Evolutionary conservation across 176 grass and related monocot species (phyloP), one percentile per base, ranked within the genome.

Genomic region (Tillandsia fasciculata): DNA sequence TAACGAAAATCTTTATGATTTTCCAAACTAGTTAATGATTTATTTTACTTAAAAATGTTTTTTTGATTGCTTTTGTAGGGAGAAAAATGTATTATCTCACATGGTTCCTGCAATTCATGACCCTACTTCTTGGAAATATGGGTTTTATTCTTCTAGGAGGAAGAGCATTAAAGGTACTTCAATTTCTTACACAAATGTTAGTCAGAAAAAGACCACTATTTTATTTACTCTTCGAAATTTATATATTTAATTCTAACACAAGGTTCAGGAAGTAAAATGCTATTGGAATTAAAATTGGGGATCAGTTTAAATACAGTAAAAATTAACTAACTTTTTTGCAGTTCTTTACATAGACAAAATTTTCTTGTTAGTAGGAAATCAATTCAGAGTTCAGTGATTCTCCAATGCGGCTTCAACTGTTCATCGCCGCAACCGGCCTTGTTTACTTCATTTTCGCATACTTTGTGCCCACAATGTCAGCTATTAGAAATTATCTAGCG

Each of bases 401-500:
- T 18, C 77, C 87, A 0, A 65, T 81, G 47, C 76, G 87, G 87
- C 84, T 91, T 12, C 87, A 96, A 68, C 76, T 70, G 26, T 96
- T 76, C 82, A 72, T 96, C 63, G 26, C 59, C 0, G 71, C 68
- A 2, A 91, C 84, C 2, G 91, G 91, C 2, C 13, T 28, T 27
- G 5, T 88, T 59, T 96, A 91, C 58, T 81, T 91, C 74, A 64
- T 76, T 69, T 96, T 96, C 48, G 91, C 91, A 15, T 91, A 83
- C 84, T 79, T 96, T 13, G 91, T 96, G 64, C 91, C 87, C 0
- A 96, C 91, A 10, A 91, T 96, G 3, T 96, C 91, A 7, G 87
- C 84, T 77, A 88, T 96, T 87, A 74, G 84, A 72, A 91, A 91
- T 72, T 96, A 87, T 87, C 77, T 96, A 14, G 74, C 83, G n/a